Evolutionary conservation across 441 rosid genomes (phyloP).

Genomic region (Breynia disticha): DNA sequence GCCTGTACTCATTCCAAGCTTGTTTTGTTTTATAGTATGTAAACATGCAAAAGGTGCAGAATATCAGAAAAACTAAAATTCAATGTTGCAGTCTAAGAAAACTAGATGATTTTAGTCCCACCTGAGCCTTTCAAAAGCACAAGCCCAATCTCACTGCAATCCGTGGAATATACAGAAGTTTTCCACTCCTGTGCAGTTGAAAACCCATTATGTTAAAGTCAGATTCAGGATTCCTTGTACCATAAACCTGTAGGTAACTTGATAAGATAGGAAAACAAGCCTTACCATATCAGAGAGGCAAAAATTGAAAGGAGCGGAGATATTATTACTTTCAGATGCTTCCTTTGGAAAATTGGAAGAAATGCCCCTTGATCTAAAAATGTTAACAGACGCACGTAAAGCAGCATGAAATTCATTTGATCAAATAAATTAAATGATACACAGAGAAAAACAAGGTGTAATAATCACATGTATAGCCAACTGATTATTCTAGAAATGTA

Average conservation of each 20-base stretch:
- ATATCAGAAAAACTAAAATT: slow-evolving; percentile 3
- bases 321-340: slow-evolving; percentile 36
- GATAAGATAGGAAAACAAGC: slow-evolving; percentile 11
- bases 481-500: background rate
- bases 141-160: slow-evolving; percentile 85
- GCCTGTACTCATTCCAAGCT: background rate
- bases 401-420: too few species aligned
- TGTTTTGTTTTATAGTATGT: slow-evolving; percentile 1
- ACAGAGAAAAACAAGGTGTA: too few species aligned
- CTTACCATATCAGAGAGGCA: slow-evolving; percentile 64
- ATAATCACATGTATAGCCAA: too few species aligned
- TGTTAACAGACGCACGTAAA: background rate
- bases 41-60: background rate
- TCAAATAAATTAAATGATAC: too few species aligned
- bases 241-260: slow-evolving; percentile 5
- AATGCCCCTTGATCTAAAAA: slow-evolving; percentile 51
- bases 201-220: slow-evolving; percentile 10
- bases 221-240: slow-evolving; percentile 4
- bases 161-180: slow-evolving; percentile 65
- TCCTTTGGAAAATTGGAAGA: slow-evolving; percentile 43
- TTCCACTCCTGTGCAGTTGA: slow-evolving; percentile 62
- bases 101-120: slow-evolving; percentile 16
- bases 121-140: slow-evolving; percentile 61
- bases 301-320: slow-evolving; percentile 39
- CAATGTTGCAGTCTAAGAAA: background rate